Percentiles rank a stretch among this genome's conserved stretches.
Conservation (phyloP, 192 early-diverging fungal genomes). For the Backusella australiensis region DNA sequence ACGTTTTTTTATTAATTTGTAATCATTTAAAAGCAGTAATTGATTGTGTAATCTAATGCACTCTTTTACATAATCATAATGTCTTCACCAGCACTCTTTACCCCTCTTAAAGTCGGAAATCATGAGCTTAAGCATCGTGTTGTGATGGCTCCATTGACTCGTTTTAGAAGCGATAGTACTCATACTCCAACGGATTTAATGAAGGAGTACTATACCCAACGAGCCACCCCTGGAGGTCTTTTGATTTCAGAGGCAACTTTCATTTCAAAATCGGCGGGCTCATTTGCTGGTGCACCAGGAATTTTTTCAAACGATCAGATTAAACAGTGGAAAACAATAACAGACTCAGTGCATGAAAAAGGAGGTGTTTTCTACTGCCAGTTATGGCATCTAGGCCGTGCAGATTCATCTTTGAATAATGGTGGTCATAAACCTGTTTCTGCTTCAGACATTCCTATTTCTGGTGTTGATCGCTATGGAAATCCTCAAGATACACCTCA, state of each 20-base stretch:
- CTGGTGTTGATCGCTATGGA: constrained; percentile 7
- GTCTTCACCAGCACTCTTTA: constrained; percentile 19
- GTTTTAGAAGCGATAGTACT: not conserved
- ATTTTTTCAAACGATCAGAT: constrained; percentile 41
- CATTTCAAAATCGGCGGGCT: constrained; percentile 11
- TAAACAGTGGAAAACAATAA: constrained; percentile 47
- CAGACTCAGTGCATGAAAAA: constrained; percentile 53
- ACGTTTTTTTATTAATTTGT: too few species aligned
- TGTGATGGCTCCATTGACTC: constrained; percentile 23
- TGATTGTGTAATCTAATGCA: not conserved
- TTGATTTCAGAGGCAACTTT: constrained; percentile 24
- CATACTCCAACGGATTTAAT: constrained; percentile 7
- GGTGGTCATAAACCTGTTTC: constrained; percentile 12
- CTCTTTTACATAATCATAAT: not conserved
- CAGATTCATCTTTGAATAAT: not conserved
- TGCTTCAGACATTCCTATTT: constrained; percentile 24
- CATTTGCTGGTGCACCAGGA: constrained; percentile 22
- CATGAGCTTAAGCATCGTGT: constrained; percentile 19
- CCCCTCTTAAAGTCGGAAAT: constrained; percentile 19
- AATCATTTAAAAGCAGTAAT: not conserved
- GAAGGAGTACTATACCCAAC: constrained; percentile 25
- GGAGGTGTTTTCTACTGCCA: constrained; percentile 56
- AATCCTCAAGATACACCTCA: constrained; percentile 14
- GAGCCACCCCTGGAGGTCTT: constrained; percentile 18
- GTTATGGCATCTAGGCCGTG: constrained; percentile 45